Base-by-base conservation (phyloP, 495 filamentous ascomycete species). In the Glonium stellatum region DNA sequence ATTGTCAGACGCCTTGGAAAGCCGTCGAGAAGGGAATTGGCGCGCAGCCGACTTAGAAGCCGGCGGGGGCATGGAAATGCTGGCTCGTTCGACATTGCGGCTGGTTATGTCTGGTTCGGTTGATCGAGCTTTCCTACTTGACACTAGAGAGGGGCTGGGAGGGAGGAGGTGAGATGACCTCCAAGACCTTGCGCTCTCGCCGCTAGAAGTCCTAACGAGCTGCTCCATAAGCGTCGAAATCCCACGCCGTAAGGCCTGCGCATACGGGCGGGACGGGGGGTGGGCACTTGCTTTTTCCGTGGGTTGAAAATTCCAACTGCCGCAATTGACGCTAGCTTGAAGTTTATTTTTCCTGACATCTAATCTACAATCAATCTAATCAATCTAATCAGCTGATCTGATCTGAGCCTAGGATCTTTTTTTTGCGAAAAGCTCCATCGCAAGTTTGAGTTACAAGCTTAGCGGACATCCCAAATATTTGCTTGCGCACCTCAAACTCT, bases 1-100 rank as follows among this genome's bases (percentile, higher is more conserved):
- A 39, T 44, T 61, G 56, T 67, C 61, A 37, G 58, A 67, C 9
- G 64, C 63, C 46, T 65, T 69, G 1, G 61, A 65, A 15, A 55
- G 55, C 13, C 61, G 54, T 39, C 67, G 36, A 10, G 60, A 58
- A 51, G 60, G 61, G 44, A 55, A 58, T 41, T 63, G 60, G 22
- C 55, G 42, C 12, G 62, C 23, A 15, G 61, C 39, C 25, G 74
- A 61, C 64, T 71, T 70, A 18, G 69, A 59, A 1, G 72, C 55
- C 11, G 80, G 77, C 46, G 83, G 78, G 12, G 82, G 82, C 81
- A 85, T 84, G 13, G 80, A 86, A 21, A 85, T 73, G 64, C 77
- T 82, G 49, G 81, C 77, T 62, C 77, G 77, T 49, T 82, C 82
- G 36, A 77, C 72, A 67, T 77, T 77, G 25, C 71, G 68, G 47